Base-by-base conservation (phyloP, 768 basidiomycete species). In the Boletellus ananas region DNA sequence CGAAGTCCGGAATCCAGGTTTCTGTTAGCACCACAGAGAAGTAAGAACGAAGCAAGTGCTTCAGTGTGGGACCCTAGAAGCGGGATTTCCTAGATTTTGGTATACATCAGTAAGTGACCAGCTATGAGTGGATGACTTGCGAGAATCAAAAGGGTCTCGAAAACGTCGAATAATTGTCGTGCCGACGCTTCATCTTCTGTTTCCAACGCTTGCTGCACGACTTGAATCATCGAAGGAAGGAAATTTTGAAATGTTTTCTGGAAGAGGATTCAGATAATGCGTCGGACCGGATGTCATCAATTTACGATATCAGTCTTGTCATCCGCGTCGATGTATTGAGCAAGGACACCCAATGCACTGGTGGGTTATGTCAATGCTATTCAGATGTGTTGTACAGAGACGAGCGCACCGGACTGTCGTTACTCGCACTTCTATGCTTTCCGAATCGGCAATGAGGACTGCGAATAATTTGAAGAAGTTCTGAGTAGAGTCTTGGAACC, bases 121-220 rank as follows among this genome's bases (percentile, higher is more conserved):
- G n/a, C 21, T 27, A 18, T 36, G 23, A 13, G 12, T 20, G 1
- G 47, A 38, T 13, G 31, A 68, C 84, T 50, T 57, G 90, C 90
- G 51, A 97, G 82, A 63, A 98, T 95, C 41, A 95, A 79, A 41
- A 98, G 83, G 0, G 92, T 94, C 75, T 98, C 96, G 55, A 98
- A 78, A 25, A 97, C 91, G 64, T 99, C 96, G 62, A 97, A 96
- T 21, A 94, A 75, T 62, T 94, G 84, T 56, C 94, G 84, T 40
- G 91, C 90, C 47, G 83, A 83, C 33, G 77, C 76, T 63, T 94
- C 91, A 62, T 97, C 87, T 33, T 79, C 81, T 33, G 79, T 67
- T 57, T 89, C 87, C 7, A 98, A 81, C 34, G 84, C 79, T 68
- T 92, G 86, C 4, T 86, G 86, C 34, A 97, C 84, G 43, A 97